phyloP scores from a whole-genome alignment of 2,329 filamentous ascomycete genomes.

The Ceratocystis diversiconidia region DNA sequence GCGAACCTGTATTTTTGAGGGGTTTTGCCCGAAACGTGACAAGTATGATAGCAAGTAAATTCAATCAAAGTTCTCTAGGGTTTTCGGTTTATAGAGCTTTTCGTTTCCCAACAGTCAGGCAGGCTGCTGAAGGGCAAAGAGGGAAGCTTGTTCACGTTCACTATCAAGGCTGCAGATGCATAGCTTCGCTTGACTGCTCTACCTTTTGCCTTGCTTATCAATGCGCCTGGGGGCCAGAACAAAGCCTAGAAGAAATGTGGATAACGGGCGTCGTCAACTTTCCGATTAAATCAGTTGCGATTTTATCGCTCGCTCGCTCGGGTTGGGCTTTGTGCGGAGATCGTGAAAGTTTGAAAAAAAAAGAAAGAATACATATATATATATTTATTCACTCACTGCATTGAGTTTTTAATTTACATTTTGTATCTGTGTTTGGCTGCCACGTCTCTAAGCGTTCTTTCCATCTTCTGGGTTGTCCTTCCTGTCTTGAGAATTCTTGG shows the following conservation, averaged over 20 bases:
- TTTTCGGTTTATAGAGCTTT: too few species aligned
- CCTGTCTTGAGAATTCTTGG: background rate
- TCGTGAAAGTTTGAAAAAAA: background rate
- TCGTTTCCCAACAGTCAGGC: background rate
- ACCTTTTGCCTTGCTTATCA: constrained; percentile 1
- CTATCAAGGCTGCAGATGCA: constrained; percentile 2
- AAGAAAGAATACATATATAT: background rate
- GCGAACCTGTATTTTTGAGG: background rate
- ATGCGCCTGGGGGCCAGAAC: background rate
- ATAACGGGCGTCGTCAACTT: background rate
- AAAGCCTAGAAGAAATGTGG: background rate
- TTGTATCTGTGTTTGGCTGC: background rate
- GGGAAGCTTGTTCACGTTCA: background rate
- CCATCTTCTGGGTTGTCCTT: background rate
- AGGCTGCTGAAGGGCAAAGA: background rate
- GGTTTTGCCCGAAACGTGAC: too few species aligned
- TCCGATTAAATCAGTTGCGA: background rate
- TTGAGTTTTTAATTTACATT: background rate
- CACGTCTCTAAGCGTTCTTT: background rate
- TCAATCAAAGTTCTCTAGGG: too few species aligned
- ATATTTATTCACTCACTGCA: background rate
- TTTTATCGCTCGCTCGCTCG: background rate
- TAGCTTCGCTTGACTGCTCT: background rate
- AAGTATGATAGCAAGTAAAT: too few species aligned
- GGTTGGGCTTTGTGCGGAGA: background rate